Evolutionary conservation across 2,329 filamentous ascomycete genomes (phyloP).

Genomic region (Cladosporium halotolerans): DNA sequence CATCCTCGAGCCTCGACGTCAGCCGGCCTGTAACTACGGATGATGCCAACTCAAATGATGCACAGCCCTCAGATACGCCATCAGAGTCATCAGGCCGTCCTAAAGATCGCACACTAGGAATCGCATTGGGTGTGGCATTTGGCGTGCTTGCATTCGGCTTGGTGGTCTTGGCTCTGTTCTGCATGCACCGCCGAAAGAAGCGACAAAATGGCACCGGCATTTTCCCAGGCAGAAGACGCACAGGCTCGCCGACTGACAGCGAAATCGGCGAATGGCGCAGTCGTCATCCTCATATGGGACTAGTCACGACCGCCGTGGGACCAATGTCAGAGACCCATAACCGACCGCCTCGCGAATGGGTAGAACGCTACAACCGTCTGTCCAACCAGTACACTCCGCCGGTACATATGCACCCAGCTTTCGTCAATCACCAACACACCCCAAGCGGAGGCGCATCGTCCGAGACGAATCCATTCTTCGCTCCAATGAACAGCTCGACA

Average conservation of each 20-base stretch:
- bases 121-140: conserved; percentile 18
- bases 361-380: conserved; percentile 11
- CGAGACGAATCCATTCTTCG: conserved; percentile 8
- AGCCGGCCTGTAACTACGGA: conserved; percentile 6
- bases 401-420: conserved; percentile 9
- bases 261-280: conserved; percentile 5
- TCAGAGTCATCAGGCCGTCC: background rate
- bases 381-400: conserved; percentile 8
- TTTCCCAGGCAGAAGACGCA: conserved; percentile 1
- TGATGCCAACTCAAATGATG: background rate
- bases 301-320: background rate
- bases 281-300: conserved; percentile 8
- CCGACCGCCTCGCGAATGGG: conserved; percentile 7
- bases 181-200: conserved; percentile 14
- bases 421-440: background rate
- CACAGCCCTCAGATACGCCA: background rate
- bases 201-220: conserved; percentile 1
- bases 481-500: background rate
- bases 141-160: conserved; percentile 16
- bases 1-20: conserved; percentile 9
- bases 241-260: conserved; percentile 6
- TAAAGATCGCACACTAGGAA: conserved; percentile 15
- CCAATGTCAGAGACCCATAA: conserved; percentile 2
- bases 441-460: background rate
- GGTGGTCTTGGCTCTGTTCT: conserved; percentile 14